Evolutionary conservation across 2,329 filamentous ascomycete species (phyloP).

Genomic region (Cladorrhinum sp.): DNA sequence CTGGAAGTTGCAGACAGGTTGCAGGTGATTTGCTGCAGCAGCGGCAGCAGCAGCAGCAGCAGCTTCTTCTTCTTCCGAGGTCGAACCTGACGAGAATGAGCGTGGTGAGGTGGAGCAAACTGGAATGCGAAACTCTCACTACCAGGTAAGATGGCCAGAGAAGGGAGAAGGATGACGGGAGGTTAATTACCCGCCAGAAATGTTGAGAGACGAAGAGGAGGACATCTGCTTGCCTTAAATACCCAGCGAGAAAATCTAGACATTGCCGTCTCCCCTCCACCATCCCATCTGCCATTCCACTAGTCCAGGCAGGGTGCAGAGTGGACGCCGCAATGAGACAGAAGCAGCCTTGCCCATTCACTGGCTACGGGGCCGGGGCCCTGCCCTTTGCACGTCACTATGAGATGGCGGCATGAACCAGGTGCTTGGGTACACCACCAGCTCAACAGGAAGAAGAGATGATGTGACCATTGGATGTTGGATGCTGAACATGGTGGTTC

Average conservation of each 20-base stretch:
- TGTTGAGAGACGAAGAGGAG: neutral
- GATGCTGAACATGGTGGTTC: neutral
- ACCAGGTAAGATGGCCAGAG: too few species aligned
- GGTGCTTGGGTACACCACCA: neutral
- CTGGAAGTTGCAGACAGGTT: too few species aligned
- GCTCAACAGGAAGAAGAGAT: neutral
- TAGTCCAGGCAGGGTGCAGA: too few species aligned
- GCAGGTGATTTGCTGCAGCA: too few species aligned
- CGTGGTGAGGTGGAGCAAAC: neutral
- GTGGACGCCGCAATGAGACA: neutral
- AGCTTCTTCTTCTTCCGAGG: too few species aligned
- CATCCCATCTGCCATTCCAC: too few species aligned
- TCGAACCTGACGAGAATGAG: too few species aligned
- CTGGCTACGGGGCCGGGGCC: neutral
- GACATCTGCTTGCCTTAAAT: neutral
- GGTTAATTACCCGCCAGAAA: too few species aligned
- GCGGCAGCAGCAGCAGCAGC: too few species aligned
- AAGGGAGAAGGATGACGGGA: too few species aligned
- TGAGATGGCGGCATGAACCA: neutral
- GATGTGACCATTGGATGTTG: neutral
- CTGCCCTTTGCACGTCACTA: neutral
- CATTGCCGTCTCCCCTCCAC: neutral
- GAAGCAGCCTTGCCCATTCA: neutral
- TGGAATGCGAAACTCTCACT: too few species aligned
- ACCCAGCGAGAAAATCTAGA: neutral